Evolutionary conservation across 306 rosid genomes (phyloP).

Genomic region (Aeschynomene evenia): DNA sequence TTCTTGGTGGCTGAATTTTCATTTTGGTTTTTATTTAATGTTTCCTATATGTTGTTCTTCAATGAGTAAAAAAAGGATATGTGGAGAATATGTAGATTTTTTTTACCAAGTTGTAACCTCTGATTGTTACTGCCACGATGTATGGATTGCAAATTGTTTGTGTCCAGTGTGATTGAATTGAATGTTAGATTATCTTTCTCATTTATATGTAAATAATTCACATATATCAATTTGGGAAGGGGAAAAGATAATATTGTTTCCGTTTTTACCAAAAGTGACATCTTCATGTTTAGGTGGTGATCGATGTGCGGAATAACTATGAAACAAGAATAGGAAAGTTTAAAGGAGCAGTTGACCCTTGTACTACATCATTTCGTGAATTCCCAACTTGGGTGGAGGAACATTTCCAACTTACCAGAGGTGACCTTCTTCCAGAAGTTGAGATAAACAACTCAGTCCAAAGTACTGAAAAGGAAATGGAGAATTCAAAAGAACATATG

Average conservation of each 20-base stretch:
- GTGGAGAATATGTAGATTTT: not conserved
- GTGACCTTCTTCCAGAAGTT: constrained; percentile 24
- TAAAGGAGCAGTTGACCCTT: constrained; percentile 90
- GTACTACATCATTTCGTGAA: constrained; percentile 76
- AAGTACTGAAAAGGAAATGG: constrained; percentile 35
- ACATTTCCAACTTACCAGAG: constrained; percentile 45
- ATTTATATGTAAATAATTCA: not conserved
- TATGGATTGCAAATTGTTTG: constrained; percentile 9
- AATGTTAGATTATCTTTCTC: not conserved
- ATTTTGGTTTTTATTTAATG: not conserved
- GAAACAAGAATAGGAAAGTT: constrained; percentile 95
- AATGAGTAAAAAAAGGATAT: not conserved
- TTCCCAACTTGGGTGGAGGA: constrained; percentile 91
- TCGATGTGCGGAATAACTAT: constrained; percentile 86
- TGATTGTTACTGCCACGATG: constrained; percentile 5
- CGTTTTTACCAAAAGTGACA: constrained; percentile 7
- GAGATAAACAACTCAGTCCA: constrained; percentile 34
- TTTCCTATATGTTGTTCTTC: not conserved
- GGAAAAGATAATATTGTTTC: not conserved
- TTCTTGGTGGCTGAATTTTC: not conserved
- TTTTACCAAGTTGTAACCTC: not conserved
- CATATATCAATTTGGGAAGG: not conserved
- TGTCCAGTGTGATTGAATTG: constrained; percentile 1
- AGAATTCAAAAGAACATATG: constrained; percentile 39
- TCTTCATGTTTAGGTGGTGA: constrained; percentile 61